A percentile compares a stretch with the other conserved stretches of the same genome.
These are phyloP conservation scores for Diutina rugosa DNA, from an alignment of 1,139 yeast species.

Conservation along the genomic window DNA sequence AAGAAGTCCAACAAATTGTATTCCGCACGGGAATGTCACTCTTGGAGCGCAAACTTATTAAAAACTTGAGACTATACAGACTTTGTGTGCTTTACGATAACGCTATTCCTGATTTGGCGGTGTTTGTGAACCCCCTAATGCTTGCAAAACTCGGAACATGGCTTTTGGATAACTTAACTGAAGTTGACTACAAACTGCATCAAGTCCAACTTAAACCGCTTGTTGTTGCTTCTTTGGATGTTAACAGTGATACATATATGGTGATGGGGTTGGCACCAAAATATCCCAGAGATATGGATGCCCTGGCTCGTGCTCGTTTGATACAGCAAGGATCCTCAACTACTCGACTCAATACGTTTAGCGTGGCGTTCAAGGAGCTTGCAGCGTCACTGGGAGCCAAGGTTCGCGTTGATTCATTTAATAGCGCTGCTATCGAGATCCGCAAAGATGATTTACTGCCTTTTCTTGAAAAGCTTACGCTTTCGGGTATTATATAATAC, in stretches of 20 bases:
- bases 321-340: slow-evolving; percentile 18
- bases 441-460: slow-evolving; percentile 79
- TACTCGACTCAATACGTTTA: slow-evolving; percentile 59
- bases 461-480: slow-evolving; percentile 63
- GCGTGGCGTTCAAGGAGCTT: slow-evolving; percentile 81
- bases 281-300: slow-evolving; percentile 50
- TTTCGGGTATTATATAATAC: slow-evolving; percentile 24
- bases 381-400: slow-evolving; percentile 78
- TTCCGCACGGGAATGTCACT: slow-evolving; percentile 84
- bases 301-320: slow-evolving; percentile 24
- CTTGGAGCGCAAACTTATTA: slow-evolving; percentile 68
- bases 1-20: slow-evolving; percentile 68
- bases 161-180: slow-evolving; percentile 85
- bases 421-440: slow-evolving; percentile 85
- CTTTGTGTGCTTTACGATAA: slow-evolving; percentile 74
- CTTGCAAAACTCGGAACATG: slow-evolving; percentile 77
- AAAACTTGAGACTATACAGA: slow-evolving; percentile 69
- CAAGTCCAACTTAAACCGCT: slow-evolving; percentile 50
- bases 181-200: slow-evolving; percentile 39
- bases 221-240: slow-evolving; percentile 78
- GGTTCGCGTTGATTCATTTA: slow-evolving; percentile 86
- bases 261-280: slow-evolving; percentile 88
- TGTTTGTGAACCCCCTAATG: slow-evolving; percentile 79
- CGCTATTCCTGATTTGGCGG: slow-evolving; percentile 56
- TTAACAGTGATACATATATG: slow-evolving; percentile 61